phyloP scores from a whole-genome alignment of 1,284 basidiomycete species.

The Ustilago crameri region DNA sequence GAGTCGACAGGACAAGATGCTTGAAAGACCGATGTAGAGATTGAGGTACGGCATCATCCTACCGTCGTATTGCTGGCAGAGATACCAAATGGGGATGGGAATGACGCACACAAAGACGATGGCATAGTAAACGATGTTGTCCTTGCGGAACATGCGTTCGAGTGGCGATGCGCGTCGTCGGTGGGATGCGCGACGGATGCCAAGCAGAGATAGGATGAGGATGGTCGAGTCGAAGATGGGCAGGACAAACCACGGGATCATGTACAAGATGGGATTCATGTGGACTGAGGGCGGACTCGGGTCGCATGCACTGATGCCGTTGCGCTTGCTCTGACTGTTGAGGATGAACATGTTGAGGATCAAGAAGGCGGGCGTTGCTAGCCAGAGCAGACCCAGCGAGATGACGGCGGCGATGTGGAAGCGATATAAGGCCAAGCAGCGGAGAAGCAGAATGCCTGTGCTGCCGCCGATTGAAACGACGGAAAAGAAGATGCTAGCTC shows the following conservation, averaged over 20 bases:
- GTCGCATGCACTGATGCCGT: slow-evolving; percentile 47
- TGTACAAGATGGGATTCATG: slow-evolving; percentile 30
- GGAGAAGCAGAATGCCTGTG: slow-evolving; percentile 41
- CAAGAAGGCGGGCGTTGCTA: slow-evolving; percentile 39
- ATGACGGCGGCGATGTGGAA: slow-evolving; percentile 37
- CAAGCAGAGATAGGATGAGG: slow-evolving; percentile 38
- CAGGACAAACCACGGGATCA: slow-evolving; percentile 51
- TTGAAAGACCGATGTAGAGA: slow-evolving; percentile 45
- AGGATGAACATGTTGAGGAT: slow-evolving; percentile 42
- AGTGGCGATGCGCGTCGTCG: slow-evolving; percentile 37
- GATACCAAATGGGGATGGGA: slow-evolving; percentile 46
- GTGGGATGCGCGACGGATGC: slow-evolving; percentile 36
- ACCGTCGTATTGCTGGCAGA: slow-evolving; percentile 35
- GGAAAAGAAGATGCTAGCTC: slow-evolving; percentile 40
- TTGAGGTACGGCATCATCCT: slow-evolving; percentile 51
- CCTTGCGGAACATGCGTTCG: slow-evolving; percentile 47
- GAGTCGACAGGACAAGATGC: slow-evolving; percentile 43
- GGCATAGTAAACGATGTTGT: slow-evolving; percentile 52
- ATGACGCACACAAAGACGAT: slow-evolving; percentile 45
- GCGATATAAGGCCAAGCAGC: slow-evolving; percentile 45
- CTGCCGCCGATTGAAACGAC: slow-evolving; percentile 48
- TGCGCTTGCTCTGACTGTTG: slow-evolving; percentile 34
- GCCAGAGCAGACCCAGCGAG: slow-evolving; percentile 38
- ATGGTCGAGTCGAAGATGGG: slow-evolving; percentile 50
- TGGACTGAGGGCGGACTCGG: slow-evolving; percentile 20